Percentiles rank a stretch among this genome's conserved stretches.
These are phyloP conservation scores for Coniochaeta prunicola DNA, from an alignment of 2,329 filamentous ascomycete species.

Conservation along the genomic window DNA sequence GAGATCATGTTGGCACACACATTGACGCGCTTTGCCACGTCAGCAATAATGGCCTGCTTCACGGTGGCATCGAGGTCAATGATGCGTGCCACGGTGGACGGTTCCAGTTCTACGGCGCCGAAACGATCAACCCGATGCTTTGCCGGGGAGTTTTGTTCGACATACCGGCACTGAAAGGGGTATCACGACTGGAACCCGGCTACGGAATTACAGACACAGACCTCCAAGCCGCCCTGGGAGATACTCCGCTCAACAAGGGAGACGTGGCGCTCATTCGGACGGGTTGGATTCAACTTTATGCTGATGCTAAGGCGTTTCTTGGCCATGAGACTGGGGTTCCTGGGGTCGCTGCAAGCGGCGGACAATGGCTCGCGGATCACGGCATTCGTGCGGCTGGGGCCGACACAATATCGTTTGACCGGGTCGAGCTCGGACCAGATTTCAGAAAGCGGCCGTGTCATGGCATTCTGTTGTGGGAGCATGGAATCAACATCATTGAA, in stretches of 20 bases:
- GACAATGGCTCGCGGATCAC: neutral
- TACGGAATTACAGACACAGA: neutral
- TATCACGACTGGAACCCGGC: neutral
- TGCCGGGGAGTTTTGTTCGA: neutral
- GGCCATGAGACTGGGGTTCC: neutral
- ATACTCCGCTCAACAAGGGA: neutral
- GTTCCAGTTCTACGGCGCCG: neutral
- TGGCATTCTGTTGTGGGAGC: neutral
- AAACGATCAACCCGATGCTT: neutral
- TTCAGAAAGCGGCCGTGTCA: constrained; percentile 1
- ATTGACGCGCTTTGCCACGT: constrained; percentile 1
- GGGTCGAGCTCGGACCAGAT: neutral
- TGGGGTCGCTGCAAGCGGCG: neutral
- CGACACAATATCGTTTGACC: neutral
- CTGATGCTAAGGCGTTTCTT: neutral
- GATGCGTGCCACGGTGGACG: constrained; percentile 1
- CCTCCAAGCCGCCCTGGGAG: neutral
- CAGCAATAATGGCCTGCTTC: neutral
- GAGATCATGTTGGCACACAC: constrained; percentile 1
- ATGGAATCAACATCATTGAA: constrained; percentile 1
- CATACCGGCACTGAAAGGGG: neutral
- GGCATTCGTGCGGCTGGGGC: neutral
- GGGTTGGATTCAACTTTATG: neutral
- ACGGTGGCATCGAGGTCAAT: neutral
- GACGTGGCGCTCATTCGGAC: neutral